These are phyloP conservation scores for Aspergillus sp. DNA, from an alignment of 2,329 filamentous ascomycete species.

Conservation along the genomic window DNA sequence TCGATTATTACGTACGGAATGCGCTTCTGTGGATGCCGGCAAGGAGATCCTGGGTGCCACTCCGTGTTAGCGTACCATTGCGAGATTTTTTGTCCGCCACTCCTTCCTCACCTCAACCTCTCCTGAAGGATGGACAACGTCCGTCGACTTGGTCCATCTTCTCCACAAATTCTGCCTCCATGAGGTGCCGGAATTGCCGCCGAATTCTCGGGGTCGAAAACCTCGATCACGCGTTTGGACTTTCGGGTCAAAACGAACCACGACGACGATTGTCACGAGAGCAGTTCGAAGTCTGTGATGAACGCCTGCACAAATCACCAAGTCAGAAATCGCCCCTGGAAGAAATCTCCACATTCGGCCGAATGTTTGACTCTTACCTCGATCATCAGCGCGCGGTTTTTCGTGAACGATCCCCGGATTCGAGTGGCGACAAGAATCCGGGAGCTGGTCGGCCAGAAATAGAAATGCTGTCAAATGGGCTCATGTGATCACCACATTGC, in stretches of 20 bases:
- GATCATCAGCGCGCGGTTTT: not conserved
- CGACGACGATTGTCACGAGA: not conserved
- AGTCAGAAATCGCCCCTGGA: not conserved
- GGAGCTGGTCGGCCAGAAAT: not conserved
- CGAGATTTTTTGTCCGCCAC: slow-evolving; percentile 19
- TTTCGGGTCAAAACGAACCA: not conserved
- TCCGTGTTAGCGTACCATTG: slow-evolving; percentile 12
- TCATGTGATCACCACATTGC: not conserved
- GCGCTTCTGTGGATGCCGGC: slow-evolving; percentile 15
- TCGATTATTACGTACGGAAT: slow-evolving; percentile 19
- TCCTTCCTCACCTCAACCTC: slow-evolving; percentile 5
- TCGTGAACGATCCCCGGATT: not conserved
- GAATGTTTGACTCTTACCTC: not conserved
- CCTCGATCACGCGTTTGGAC: not conserved
- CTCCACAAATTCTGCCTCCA: not conserved
- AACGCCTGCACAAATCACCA: not conserved
- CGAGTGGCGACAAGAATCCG: not conserved
- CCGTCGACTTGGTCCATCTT: slow-evolving; percentile 1
- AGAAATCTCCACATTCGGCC: not conserved
- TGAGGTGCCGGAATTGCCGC: not conserved
- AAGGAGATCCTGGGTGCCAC: slow-evolving; percentile 16
- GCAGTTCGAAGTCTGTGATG: not conserved
- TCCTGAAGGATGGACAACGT: not conserved
- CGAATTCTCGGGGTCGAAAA: not conserved
- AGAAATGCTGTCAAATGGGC: not conserved